Evolutionary conservation across 257 asterid species (phyloP).

Genomic region (Solanum lignicaule): DNA sequence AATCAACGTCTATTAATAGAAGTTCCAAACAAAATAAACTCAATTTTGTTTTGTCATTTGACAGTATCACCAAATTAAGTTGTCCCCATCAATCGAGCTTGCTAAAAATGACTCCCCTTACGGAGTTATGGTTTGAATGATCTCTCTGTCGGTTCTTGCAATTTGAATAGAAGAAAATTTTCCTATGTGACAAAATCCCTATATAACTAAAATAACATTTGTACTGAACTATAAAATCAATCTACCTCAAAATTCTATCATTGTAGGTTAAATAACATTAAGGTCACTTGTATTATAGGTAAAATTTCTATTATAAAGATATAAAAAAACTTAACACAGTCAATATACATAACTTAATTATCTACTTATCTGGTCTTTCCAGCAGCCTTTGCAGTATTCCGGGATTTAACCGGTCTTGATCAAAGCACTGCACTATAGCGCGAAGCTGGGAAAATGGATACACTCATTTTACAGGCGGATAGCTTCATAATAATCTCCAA

Average conservation of each 20-base stretch:
- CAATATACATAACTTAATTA: background rate
- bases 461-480: background rate
- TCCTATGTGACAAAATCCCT: background rate
- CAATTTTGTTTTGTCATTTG: background rate
- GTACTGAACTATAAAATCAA: background rate
- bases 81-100: background rate
- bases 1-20: background rate
- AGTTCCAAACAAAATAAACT: background rate
- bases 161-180: background rate
- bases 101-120: background rate
- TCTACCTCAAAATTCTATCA: background rate
- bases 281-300: background rate
- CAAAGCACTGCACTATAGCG: background rate
- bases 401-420: background rate
- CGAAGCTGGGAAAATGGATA: background rate
- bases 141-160: background rate
- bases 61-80: background rate
- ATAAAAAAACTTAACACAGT: background rate
- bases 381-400: background rate
- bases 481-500: background rate
- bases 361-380: background rate
- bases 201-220: background rate
- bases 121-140: background rate
- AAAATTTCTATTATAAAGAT: background rate
- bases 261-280: background rate